Conservation (phyloP, 2,329 filamentous ascomycete species). For the Nemania sp. region DNA sequence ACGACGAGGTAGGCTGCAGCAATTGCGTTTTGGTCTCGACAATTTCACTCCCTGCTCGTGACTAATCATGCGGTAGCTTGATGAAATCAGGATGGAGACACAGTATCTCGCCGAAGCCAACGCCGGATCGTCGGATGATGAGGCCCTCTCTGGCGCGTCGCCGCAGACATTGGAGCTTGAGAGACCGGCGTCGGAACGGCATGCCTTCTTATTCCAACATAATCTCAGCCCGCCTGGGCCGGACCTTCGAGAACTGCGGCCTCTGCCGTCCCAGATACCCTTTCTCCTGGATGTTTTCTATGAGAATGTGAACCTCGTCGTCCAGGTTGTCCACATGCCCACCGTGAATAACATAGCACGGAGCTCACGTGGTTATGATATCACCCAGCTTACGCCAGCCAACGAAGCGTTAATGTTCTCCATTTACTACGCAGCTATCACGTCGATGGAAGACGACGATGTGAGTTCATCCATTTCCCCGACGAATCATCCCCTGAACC, state of each 20-base stretch:
- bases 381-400: slow-evolving; percentile 43
- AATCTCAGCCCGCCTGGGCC: slow-evolving; percentile 42
- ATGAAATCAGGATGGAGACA: slow-evolving; percentile 50
- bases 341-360: slow-evolving; percentile 47
- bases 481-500: not conserved
- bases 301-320: slow-evolving; percentile 55
- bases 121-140: slow-evolving; percentile 47
- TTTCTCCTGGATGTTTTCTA: slow-evolving; percentile 56
- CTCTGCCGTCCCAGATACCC: slow-evolving; percentile 59
- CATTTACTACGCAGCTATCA: slow-evolving; percentile 60
- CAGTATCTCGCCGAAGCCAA: slow-evolving; percentile 40
- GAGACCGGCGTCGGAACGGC: slow-evolving; percentile 50
- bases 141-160: slow-evolving; percentile 38
- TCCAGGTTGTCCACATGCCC: slow-evolving; percentile 52
- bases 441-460: slow-evolving; percentile 62
- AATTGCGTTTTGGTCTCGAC: not conserved
- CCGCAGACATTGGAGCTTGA: slow-evolving; percentile 47
- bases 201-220: slow-evolving; percentile 58
- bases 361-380: slow-evolving; percentile 41
- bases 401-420: slow-evolving; percentile 60
- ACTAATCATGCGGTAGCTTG: slow-evolving; percentile 44
- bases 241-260: slow-evolving; percentile 49
- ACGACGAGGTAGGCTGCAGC: slow-evolving; percentile 56
- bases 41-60: slow-evolving; percentile 7
- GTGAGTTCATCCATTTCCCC: slow-evolving; percentile 41